Conservation (phyloP, 371 early-diverging fungal species). For the Rhizopus arrhizus region DNA sequence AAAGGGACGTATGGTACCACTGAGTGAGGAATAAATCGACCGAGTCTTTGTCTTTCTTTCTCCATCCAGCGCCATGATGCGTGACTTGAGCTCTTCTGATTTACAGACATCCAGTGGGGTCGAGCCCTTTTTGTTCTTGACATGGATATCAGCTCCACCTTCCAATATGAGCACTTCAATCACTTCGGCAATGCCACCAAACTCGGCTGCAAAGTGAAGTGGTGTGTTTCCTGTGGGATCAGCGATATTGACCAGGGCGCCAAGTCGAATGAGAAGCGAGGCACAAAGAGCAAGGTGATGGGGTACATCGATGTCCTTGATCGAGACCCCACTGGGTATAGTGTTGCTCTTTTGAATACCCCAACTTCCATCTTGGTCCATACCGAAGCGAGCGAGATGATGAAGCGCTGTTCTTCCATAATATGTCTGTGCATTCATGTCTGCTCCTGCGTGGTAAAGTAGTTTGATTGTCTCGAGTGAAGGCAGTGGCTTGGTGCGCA, state of each 20-base stretch:
- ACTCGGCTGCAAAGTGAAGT: constrained; percentile 70
- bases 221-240: constrained; percentile 70
- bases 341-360: constrained; percentile 47
- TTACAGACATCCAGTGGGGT: constrained; percentile 58
- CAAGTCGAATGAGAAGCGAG: constrained; percentile 56
- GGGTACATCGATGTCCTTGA: constrained; percentile 21
- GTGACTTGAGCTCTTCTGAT: constrained; percentile 32
- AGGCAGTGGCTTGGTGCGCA: constrained; percentile 61
- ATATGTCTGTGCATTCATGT: constrained; percentile 67
- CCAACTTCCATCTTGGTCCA: constrained; percentile 50
- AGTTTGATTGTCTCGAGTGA: constrained; percentile 63
- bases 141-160: constrained; percentile 48
- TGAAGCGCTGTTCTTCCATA: constrained; percentile 69
- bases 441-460: constrained; percentile 67
- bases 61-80: constrained; percentile 22
- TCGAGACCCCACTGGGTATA: neutral
- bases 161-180: constrained; percentile 53
- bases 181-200: constrained; percentile 59
- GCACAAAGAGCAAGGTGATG: constrained; percentile 55
- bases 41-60: constrained; percentile 33
- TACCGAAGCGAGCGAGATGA: constrained; percentile 61
- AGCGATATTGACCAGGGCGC: constrained; percentile 61
- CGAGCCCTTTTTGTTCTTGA: constrained; percentile 55
- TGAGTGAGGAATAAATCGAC: constrained; percentile 22
- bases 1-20: constrained; percentile 42